Evolutionary conservation across 2,329 filamentous ascomycete genomes (phyloP).

Genomic region (Claviceps citrina): DNA sequence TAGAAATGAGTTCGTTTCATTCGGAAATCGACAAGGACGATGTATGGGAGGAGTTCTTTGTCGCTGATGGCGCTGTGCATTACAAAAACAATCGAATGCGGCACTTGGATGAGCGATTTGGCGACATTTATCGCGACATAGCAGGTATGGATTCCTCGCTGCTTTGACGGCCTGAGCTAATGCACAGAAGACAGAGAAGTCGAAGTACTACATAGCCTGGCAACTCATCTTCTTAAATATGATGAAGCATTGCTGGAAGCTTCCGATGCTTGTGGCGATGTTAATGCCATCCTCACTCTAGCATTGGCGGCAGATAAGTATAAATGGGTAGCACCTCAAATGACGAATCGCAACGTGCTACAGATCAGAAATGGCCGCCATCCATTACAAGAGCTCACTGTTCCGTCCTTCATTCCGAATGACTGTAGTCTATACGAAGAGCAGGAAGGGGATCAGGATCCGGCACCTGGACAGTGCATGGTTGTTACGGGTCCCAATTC

Average conservation of each 20-base stretch:
- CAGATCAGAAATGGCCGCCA: slow-evolving; percentile 68
- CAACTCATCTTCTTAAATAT: slow-evolving; percentile 52
- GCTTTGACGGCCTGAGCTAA: slow-evolving; percentile 10
- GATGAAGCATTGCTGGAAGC: slow-evolving; percentile 49
- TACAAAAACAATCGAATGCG: slow-evolving; percentile 77
- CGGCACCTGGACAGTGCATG: slow-evolving; percentile 33
- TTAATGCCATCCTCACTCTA: slow-evolving; percentile 73
- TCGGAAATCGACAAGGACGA: slow-evolving; percentile 41
- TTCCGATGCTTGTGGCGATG: slow-evolving; percentile 72
- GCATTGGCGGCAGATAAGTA: slow-evolving; percentile 63
- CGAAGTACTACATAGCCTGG: slow-evolving; percentile 67
- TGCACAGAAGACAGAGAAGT: slow-evolving; percentile 58
- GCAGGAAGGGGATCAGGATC: slow-evolving; percentile 11
- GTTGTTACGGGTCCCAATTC: slow-evolving; percentile 88
- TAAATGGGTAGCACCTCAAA: slow-evolving; percentile 50
- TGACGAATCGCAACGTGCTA: slow-evolving; percentile 57
- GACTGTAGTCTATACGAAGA: slow-evolving; percentile 57
- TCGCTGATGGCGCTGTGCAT: slow-evolving; percentile 54
- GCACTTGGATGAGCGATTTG: slow-evolving; percentile 65
- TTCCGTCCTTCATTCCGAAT: slow-evolving; percentile 71
- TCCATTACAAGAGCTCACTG: slow-evolving; percentile 70
- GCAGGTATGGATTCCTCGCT: slow-evolving; percentile 41
- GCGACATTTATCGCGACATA: slow-evolving; percentile 74
- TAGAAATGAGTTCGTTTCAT: slow-evolving; percentile 45
- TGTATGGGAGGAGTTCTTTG: slow-evolving; percentile 65